Conservation (phyloP, 371 early-diverging fungal genomes). For the Mortierella sp. region DNA sequence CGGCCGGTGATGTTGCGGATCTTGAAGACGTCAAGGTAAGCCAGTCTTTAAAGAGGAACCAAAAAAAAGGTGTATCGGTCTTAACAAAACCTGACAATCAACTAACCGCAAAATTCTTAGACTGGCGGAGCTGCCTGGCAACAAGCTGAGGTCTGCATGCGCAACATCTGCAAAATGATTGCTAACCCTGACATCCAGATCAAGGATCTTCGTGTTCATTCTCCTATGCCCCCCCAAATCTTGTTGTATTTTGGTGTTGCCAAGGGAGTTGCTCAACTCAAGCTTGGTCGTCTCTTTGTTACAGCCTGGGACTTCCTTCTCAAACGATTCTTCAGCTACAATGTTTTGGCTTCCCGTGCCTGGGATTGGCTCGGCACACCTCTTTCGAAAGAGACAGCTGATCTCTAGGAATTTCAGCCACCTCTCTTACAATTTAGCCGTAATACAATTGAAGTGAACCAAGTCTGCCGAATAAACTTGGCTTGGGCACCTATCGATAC, state of each 20-base stretch:
- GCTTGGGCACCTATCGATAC: too few species aligned
- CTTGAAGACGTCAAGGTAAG: slow-evolving; percentile 60
- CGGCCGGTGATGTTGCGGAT: slow-evolving; percentile 71
- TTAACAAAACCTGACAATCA: not conserved
- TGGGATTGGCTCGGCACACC: slow-evolving; percentile 43
- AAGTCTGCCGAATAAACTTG: too few species aligned
- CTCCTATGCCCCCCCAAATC: slow-evolving; percentile 39
- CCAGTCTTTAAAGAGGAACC: not conserved
- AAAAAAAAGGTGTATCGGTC: not conserved
- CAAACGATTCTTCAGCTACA: slow-evolving; percentile 37
- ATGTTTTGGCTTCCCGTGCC: slow-evolving; percentile 29
- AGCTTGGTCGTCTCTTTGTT: slow-evolving; percentile 21
- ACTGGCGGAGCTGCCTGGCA: slow-evolving; percentile 46
- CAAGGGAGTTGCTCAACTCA: slow-evolving; percentile 26
- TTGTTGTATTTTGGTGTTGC: slow-evolving; percentile 42
- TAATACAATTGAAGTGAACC: too few species aligned
- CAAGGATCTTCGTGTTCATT: slow-evolving; percentile 7
- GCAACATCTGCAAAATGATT: slow-evolving; percentile 50
- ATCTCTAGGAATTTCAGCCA: slow-evolving; percentile 8
- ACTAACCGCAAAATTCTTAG: not conserved
- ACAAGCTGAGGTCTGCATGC: slow-evolving; percentile 28
- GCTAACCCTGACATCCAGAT: slow-evolving; percentile 14
- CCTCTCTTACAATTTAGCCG: too few species aligned
- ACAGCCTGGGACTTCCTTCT: slow-evolving; percentile 25
- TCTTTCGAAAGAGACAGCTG: slow-evolving; percentile 35